Conservation (phyloP, 345 rosid genomes). For the Syzygium grande region DNA sequence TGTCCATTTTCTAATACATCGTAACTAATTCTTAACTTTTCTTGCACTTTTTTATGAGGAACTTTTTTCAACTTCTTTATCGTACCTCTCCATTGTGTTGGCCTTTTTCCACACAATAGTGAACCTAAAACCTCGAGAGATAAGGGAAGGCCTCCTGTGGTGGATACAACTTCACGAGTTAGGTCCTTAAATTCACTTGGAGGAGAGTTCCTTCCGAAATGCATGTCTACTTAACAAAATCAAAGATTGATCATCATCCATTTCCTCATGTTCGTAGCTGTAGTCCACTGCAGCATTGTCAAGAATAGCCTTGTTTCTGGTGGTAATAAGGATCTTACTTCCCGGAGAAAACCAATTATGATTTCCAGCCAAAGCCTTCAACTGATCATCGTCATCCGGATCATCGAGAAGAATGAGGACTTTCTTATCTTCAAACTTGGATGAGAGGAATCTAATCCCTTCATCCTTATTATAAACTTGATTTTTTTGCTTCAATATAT, state of each 20-base stretch:
- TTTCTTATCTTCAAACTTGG: slow-evolving; percentile 7
- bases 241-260: background rate
- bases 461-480: background rate
- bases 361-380: background rate
- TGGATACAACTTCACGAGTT: background rate
- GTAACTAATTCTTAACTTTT: background rate
- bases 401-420: slow-evolving; percentile 3
- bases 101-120: background rate
- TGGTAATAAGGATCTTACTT: background rate
- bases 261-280: background rate
- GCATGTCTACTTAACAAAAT: background rate
- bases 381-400: background rate
- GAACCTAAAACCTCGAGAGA: background rate
- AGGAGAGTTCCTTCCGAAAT: background rate
- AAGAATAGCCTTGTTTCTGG: background rate
- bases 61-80: background rate
- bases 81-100: background rate
- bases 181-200: background rate
- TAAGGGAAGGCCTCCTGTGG: background rate
- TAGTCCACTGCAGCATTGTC: background rate
- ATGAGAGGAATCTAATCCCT: background rate
- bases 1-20: background rate
- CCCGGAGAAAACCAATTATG: background rate
- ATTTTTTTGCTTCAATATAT: too few species aligned
- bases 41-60: background rate